phyloP scores from a whole-genome alignment of 768 basidiomycete genomes.

The Trametes coccinea region DNA sequence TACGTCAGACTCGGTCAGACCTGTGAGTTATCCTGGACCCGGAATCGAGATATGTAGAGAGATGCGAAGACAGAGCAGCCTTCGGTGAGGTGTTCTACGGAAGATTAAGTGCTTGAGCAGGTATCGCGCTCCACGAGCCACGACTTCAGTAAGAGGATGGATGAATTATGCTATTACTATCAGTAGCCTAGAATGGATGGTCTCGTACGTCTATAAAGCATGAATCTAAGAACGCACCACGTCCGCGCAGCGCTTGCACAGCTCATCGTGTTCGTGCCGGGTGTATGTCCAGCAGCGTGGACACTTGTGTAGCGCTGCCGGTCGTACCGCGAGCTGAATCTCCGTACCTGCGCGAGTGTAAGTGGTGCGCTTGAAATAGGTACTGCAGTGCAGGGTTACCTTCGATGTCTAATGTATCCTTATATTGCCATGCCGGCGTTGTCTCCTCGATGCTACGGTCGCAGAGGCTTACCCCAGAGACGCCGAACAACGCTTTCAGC shows the following conservation, averaged over 20 bases:
- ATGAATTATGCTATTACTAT: too few species aligned
- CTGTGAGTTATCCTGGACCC: too few species aligned
- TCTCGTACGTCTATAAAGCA: too few species aligned
- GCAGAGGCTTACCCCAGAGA: constrained; percentile 64
- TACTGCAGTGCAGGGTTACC: constrained; percentile 37
- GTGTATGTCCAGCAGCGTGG: constrained; percentile 90
- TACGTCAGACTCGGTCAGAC: too few species aligned
- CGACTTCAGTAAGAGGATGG: too few species aligned
- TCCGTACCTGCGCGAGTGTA: constrained; percentile 28
- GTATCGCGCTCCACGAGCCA: too few species aligned
- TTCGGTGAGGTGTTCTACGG: too few species aligned
- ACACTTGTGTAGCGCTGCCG: constrained; percentile 69
- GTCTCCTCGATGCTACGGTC: constrained; percentile 43
- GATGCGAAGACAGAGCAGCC: too few species aligned
- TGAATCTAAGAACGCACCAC: constrained; percentile 20
- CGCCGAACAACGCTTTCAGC: constrained; percentile 77
- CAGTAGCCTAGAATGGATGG: too few species aligned
- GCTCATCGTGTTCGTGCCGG: constrained; percentile 44
- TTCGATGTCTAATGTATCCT: constrained; percentile 42
- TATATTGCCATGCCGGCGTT: constrained; percentile 52
- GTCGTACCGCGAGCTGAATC: constrained; percentile 56
- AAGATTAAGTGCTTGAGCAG: too few species aligned
- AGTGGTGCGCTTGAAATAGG: constrained; percentile 12
- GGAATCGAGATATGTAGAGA: too few species aligned
- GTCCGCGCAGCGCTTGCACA: constrained; percentile 67